Evolutionary conservation across 192 early-diverging fungal species (phyloP).

Genomic region (Jimgerdemannia flammicorona): DNA sequence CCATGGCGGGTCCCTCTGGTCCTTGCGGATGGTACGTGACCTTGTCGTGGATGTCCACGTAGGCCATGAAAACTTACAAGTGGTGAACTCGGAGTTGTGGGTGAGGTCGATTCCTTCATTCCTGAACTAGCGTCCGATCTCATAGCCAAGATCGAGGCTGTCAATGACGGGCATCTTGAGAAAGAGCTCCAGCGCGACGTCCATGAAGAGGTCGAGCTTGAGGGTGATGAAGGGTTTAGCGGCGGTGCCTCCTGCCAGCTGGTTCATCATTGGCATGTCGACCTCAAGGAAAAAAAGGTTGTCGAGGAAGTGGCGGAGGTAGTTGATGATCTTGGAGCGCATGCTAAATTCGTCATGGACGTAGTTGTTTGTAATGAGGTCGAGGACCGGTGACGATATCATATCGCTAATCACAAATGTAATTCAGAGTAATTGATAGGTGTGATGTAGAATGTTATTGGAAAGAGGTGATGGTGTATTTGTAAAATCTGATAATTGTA

Average conservation of each 20-base stretch:
- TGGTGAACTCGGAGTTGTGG: conserved; percentile 99
- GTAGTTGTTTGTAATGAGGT: conserved; percentile 97
- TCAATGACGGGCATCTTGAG: conserved; percentile 98
- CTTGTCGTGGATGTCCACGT: conserved; percentile 96
- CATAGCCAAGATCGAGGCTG: conserved; percentile 97
- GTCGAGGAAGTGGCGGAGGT: conserved; percentile 93
- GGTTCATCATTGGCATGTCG: conserved; percentile 99
- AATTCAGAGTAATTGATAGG: too few relatives aligned
- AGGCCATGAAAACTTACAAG: conserved; percentile 99
- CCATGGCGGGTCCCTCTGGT: conserved; percentile 65
- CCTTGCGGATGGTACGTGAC: conserved; percentile 94
- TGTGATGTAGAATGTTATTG: too few relatives aligned
- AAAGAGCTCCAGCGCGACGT: conserved; percentile 95
- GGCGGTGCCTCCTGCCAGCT: conserved; percentile 96
- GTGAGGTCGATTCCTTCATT: conserved; percentile 98
- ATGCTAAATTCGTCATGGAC: conserved; percentile 94
- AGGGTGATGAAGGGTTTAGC: conserved; percentile 99
- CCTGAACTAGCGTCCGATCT: conserved; percentile 99
- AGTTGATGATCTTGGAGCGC: conserved; percentile 92
- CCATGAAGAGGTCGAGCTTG: conserved; percentile 98
- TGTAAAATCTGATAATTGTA: too few relatives aligned
- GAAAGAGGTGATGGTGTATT: too few relatives aligned
- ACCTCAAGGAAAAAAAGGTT: conserved; percentile 96
- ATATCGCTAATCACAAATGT: too few relatives aligned
- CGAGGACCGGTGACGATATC: conserved; percentile 97